Conservation (phyloP, 768 basidiomycete species). For the Steccherinum ochraceum region DNA sequence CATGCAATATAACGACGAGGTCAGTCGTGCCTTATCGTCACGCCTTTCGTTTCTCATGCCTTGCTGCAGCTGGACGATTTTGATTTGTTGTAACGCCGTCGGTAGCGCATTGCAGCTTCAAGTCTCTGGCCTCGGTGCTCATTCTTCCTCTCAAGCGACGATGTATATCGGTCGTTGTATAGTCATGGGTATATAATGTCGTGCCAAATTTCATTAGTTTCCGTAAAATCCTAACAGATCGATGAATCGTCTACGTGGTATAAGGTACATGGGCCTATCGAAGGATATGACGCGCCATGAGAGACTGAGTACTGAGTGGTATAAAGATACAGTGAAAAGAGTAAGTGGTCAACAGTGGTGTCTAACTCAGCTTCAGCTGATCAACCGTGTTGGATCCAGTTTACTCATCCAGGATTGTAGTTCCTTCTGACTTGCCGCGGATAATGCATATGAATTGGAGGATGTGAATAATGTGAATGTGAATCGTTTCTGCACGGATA, state of each 20-base stretch:
- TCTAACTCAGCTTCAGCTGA: too few relatives aligned
- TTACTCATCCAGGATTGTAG: constrained; percentile 79
- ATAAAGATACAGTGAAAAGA: too few relatives aligned
- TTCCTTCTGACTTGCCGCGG: constrained; percentile 78
- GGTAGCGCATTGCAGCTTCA: constrained; percentile 6
- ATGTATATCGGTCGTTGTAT: too few relatives aligned
- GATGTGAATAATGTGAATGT: constrained; percentile 90
- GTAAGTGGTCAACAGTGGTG: too few relatives aligned
- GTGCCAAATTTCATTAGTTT: too few relatives aligned
- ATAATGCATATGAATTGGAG: constrained; percentile 86
- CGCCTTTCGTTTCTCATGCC: background rate
- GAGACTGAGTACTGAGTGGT: too few relatives aligned
- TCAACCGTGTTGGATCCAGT: constrained; percentile 68
- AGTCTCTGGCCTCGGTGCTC: too few relatives aligned
- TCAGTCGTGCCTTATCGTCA: constrained; percentile 24
- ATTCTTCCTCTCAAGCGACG: background rate
- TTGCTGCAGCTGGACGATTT: constrained; percentile 81
- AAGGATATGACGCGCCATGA: too few relatives aligned
- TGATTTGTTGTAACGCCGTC: constrained; percentile 72
- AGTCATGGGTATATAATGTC: too few relatives aligned
- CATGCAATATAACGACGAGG: constrained; percentile 96
- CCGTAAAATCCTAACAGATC: too few relatives aligned
- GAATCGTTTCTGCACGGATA: constrained; percentile 66
- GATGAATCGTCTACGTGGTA: too few relatives aligned
- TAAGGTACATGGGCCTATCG: too few relatives aligned